Percentiles rank a stretch among this genome's conserved stretches.
Evolutionary conservation across 305 asterid genomes (phyloP).

Genomic region (Monarda citriodora): DNA sequence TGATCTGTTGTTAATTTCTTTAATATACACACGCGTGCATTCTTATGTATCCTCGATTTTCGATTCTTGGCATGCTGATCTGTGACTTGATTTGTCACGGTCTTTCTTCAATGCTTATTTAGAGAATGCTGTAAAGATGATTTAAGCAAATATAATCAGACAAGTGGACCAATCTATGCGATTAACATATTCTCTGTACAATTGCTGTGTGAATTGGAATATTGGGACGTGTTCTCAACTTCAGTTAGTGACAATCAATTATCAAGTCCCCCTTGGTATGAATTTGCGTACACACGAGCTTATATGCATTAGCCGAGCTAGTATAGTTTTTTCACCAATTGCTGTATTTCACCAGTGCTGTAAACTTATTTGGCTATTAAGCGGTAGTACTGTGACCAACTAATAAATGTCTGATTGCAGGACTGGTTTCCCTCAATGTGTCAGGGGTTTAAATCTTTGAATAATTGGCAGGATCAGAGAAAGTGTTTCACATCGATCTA

Average conservation of each 20-base stretch:
- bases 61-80: constrained; percentile 5
- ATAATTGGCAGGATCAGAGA: constrained; percentile 82
- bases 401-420: constrained; percentile 61
- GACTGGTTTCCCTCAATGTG: constrained; percentile 70
- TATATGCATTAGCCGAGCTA: neutral
- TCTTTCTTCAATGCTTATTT: neutral
- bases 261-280: neutral
- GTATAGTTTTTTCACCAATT: constrained; percentile 1
- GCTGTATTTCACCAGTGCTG: constrained; percentile 4
- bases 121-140: constrained; percentile 4
- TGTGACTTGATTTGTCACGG: neutral
- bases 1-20: neutral
- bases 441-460: constrained; percentile 83
- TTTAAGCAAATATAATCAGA: neutral
- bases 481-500: constrained; percentile 35
- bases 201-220: neutral
- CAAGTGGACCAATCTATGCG: neutral
- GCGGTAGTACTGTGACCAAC: constrained; percentile 34
- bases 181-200: neutral
- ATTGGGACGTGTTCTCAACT: neutral
- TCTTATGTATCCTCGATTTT: neutral
- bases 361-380: constrained; percentile 20
- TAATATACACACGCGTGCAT: neutral
- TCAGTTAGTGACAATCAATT: constrained; percentile 3
- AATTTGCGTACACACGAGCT: neutral